Conservation (phyloP, 352 stramenopile genomes). For the Globisporangium okanoganense region DNA sequence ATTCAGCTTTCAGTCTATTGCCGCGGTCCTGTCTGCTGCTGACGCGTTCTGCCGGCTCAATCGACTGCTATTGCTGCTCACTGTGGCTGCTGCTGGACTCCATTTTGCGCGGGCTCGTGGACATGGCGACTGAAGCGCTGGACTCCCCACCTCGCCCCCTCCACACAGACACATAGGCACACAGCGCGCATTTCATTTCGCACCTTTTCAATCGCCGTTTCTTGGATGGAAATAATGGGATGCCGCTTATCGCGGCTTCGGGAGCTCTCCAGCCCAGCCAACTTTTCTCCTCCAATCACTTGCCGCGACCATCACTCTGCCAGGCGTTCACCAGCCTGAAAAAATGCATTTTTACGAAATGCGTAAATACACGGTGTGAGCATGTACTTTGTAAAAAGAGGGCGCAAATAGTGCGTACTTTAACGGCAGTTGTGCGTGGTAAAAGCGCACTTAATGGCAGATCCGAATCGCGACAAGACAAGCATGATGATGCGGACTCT, state of each 20-base stretch:
- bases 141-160: not conserved
- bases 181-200: conserved; percentile 7
- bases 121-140: not conserved
- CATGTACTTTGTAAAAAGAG: conserved; percentile 8
- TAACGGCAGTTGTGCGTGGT: not conserved
- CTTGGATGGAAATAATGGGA: conserved; percentile 87
- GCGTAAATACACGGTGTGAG: not conserved
- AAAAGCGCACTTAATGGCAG: not conserved
- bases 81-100: not conserved
- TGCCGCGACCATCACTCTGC: conserved; percentile 41
- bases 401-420: not conserved
- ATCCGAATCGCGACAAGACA: not conserved
- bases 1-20: not conserved
- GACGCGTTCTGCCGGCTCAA: not conserved
- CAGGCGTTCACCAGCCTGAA: conserved; percentile 5
- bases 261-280: conserved; percentile 13
- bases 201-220: conserved; percentile 64
- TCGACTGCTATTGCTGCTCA: not conserved
- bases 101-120: not conserved
- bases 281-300: conserved; percentile 78
- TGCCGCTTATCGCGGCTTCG: conserved; percentile 22
- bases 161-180: not conserved
- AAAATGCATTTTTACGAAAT: conserved; percentile 1
- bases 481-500: conserved; percentile 2
- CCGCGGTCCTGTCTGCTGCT: conserved; percentile 1